Base-by-base conservation (phyloP, 768 basidiomycete genomes). In the Strobilomyces dryophilus region DNA sequence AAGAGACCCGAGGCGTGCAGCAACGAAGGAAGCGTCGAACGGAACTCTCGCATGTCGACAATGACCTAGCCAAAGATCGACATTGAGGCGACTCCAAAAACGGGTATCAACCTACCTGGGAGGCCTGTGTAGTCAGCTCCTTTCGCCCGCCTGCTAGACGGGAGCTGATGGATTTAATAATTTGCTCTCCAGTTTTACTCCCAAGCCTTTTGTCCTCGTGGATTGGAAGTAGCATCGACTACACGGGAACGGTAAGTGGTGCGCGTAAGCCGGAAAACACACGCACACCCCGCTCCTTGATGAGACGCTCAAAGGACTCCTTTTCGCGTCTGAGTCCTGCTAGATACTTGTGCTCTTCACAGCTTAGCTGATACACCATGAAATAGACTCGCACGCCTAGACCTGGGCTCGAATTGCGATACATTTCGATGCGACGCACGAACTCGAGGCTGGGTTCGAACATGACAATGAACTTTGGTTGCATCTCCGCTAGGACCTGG, bases 41-140 rank as follows among this genome's bases (percentile, higher is more conserved):
- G 79, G 69, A 99, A 98, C 69, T 99, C 97, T 59, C 95, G 83
- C 82, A 98, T 87, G 69, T 98, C 97, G 21, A 98, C 93, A 54
- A 99, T 85, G 45, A 99, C 86, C 93, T 97, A 5, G 45, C 15
- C 9, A 12, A n/a, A 0, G 3, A 5, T 61, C 27, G 55, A 0
- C 21, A 8, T 26, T 31, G 5, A 27, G 21, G 15, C 4, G 27
- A n/a, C 15, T 29, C 29, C 31, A 43, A 47, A 20, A 8, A 42
- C 9, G 27, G 24, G 14, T 26, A 21, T 10, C n/a, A 24, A 49
- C 49, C 15, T 47, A 85, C 89, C 64, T 79, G 77, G 4, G 86
- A 84, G 6, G 86, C 82, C 60, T 88, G 87, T 4, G 73, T 73
- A 47, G 72, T 83, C 29, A 85, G 60, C 45, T 85, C 82, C 55